Conservation (phyloP, 1,284 basidiomycete species). For the Cronartium quercuum region DNA sequence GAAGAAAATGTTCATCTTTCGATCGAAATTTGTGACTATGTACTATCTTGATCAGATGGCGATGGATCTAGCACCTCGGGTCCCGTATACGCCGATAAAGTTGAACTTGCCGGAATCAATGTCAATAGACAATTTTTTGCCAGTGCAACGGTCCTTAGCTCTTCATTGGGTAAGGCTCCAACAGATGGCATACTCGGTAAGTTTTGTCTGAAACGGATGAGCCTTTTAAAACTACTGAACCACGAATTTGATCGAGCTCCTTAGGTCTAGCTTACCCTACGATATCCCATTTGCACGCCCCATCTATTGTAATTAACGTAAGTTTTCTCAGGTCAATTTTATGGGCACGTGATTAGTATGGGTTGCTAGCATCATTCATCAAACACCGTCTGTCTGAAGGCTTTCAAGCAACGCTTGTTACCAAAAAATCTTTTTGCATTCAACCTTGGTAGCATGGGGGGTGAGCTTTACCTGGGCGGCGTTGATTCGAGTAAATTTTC, state of each 20-base stretch:
- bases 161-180: constrained; percentile 8
- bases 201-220: background rate
- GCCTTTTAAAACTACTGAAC: background rate
- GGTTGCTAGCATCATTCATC: background rate
- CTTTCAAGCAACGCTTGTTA: constrained; percentile 24
- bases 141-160: constrained; percentile 10
- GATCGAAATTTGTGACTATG: background rate
- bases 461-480: constrained; percentile 30
- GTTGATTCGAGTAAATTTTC: constrained; percentile 20
- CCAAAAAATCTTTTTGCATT: constrained; percentile 22
- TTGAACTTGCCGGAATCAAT: constrained; percentile 15
- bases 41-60: constrained; percentile 1
- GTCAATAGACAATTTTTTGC: constrained; percentile 27
- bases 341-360: background rate
- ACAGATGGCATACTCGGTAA: constrained; percentile 30
- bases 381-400: background rate
- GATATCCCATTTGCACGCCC: constrained; percentile 21
- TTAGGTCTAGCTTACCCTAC: constrained; percentile 29
- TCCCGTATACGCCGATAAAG: background rate
- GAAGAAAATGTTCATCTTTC: background rate
- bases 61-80: constrained; percentile 35
- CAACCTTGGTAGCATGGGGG: constrained; percentile 7
- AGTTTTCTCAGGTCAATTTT: background rate
- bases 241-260: background rate
- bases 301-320: constrained; percentile 22